Evolutionary conservation across 164 flowering plant species (phyloP).

Genomic region (Liriodendron chinense): DNA sequence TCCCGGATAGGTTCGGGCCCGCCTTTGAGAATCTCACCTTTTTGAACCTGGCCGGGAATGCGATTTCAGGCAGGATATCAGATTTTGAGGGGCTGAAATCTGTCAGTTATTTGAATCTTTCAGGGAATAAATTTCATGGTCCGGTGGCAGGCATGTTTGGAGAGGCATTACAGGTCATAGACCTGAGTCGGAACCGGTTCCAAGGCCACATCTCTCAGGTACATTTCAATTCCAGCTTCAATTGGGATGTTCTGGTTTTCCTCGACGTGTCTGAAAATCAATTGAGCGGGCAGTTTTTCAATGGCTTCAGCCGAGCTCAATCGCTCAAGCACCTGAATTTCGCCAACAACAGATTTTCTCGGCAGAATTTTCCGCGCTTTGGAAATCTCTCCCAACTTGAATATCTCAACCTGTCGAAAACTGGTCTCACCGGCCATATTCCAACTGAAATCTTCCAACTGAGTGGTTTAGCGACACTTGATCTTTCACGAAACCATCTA

Average conservation of each 20-base stretch:
- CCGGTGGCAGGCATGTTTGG: conserved; percentile 51
- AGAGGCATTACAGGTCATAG: conserved; percentile 53
- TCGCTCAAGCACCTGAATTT: conserved; percentile 72
- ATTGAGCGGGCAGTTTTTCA: conserved; percentile 61
- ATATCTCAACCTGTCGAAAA: conserved; percentile 70
- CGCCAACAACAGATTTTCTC: conserved; percentile 61
- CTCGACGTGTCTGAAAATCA: conserved; percentile 73
- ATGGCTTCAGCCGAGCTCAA: conserved; percentile 34
- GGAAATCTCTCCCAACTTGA: conserved; percentile 41
- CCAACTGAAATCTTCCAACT: conserved; percentile 45
- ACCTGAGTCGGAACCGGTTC: conserved; percentile 74
- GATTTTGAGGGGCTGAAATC: conserved; percentile 53
- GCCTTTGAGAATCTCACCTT: conserved; percentile 57
- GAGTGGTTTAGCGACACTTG: conserved; percentile 46
- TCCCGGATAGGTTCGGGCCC: conserved; percentile 62
- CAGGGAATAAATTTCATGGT: conserved; percentile 67
- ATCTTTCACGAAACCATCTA: conserved; percentile 69
- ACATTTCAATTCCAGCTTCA: conserved; percentile 46
- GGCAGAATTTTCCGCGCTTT: conserved; percentile 44
- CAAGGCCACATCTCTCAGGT: conserved; percentile 77
- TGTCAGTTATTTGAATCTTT: conserved; percentile 55
- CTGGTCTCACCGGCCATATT: conserved; percentile 45
- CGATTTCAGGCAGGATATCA: conserved; percentile 49
- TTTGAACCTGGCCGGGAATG: conserved; percentile 68
- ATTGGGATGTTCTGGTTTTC: conserved; percentile 55